A percentile compares a stretch with the other conserved stretches of the same genome.
Conservation (phyloP, 169 alveolate genomes). For the Plasmodium gallinaceum region DNA sequence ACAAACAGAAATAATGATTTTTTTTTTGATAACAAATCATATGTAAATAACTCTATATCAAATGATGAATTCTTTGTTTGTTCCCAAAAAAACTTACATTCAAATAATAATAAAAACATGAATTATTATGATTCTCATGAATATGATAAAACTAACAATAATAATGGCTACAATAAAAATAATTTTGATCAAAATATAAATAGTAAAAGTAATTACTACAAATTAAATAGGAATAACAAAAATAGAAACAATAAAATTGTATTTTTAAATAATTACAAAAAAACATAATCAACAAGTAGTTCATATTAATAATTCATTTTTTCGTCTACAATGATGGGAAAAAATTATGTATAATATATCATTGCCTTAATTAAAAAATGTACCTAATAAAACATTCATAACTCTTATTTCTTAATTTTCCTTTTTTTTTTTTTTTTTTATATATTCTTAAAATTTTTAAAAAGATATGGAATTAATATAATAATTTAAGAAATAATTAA, state of each 20-base stretch:
- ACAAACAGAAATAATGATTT: background rate
- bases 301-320: no score
- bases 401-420: no score
- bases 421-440: no score
- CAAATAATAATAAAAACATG: background rate
- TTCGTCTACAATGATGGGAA: no score
- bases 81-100: background rate
- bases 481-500: no score
- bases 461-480: no score
- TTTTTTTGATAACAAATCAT: no score
- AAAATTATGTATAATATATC: no score
- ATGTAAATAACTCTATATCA: no score
- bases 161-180: background rate
- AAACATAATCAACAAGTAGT: background rate
- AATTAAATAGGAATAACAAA: background rate
- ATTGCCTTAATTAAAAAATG: no score
- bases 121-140: background rate
- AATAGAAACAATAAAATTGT: background rate
- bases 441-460: no score
- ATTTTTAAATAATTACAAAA: background rate
- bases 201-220: constrained; percentile 6
- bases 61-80: background rate
- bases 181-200: background rate
- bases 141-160: background rate
- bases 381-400: no score